Conservation (phyloP, 768 basidiomycete species). For the Leccinum incarnatum region DNA sequence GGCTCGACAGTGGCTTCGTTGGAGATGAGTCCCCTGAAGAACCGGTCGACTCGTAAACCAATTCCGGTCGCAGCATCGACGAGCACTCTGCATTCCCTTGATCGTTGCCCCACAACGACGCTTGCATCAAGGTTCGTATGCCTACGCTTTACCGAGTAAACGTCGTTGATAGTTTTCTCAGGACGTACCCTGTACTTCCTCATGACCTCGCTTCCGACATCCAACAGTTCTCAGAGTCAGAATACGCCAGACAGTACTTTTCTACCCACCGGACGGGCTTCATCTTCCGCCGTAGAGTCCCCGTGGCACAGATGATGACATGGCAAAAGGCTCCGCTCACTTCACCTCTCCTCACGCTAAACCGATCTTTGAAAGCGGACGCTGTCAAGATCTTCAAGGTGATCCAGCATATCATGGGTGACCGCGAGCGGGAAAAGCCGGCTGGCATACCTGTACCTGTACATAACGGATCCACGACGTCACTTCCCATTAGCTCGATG, state of each 20-base stretch:
- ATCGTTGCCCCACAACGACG: slow-evolving; percentile 38
- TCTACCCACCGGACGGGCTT: slow-evolving; percentile 88
- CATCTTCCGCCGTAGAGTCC: slow-evolving; percentile 77
- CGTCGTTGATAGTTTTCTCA: slow-evolving; percentile 31
- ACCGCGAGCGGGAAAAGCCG: slow-evolving; percentile 70
- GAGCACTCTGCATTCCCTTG: slow-evolving; percentile 20
- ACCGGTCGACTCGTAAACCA: slow-evolving; percentile 57
- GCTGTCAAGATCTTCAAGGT: slow-evolving; percentile 86
- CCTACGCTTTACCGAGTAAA: neutral
- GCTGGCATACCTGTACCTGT: slow-evolving; percentile 49
- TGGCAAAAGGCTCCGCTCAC: slow-evolving; percentile 83
- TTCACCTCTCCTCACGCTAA: slow-evolving; percentile 72
- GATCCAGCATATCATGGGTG: slow-evolving; percentile 92
- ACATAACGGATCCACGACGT: slow-evolving; percentile 41
- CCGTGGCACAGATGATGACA: slow-evolving; percentile 83
- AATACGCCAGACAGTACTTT: slow-evolving; percentile 86
- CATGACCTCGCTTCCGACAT: slow-evolving; percentile 81
- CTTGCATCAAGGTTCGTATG: slow-evolving; percentile 63
- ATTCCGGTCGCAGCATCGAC: slow-evolving; percentile 51
- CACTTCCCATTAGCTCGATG: slow-evolving; percentile 40
- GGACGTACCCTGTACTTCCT: slow-evolving; percentile 75
- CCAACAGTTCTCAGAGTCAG: slow-evolving; percentile 80
- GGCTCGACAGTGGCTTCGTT: slow-evolving; percentile 53
- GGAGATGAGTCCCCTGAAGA: slow-evolving; percentile 74
- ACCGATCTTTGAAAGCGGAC: slow-evolving; percentile 64